Conservation (phyloP, 2,329 filamentous ascomycete species). For the Paraphoma sp. region DNA sequence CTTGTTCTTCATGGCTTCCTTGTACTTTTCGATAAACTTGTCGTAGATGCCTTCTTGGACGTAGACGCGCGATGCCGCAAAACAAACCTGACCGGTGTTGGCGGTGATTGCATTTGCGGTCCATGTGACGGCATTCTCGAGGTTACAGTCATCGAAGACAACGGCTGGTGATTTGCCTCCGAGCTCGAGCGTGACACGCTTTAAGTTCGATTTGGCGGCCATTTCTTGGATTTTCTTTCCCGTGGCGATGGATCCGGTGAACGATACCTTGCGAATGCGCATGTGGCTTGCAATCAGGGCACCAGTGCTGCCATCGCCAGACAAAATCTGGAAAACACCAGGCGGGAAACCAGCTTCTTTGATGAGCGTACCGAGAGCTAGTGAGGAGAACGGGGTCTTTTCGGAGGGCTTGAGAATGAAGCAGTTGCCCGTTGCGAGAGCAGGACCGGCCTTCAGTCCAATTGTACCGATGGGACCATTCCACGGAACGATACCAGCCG, state of each 20-base stretch:
- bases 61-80: constrained; percentile 47
- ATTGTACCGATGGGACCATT: constrained; percentile 50
- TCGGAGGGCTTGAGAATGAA: constrained; percentile 48
- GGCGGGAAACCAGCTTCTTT: constrained; percentile 49
- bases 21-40: constrained; percentile 46
- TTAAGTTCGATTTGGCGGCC: constrained; percentile 51
- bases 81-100: constrained; percentile 50
- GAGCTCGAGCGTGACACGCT: constrained; percentile 53
- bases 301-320: constrained; percentile 47
- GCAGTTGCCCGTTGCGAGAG: constrained; percentile 44
- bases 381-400: constrained; percentile 43
- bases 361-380: constrained; percentile 42
- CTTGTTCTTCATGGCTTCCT: constrained; percentile 40
- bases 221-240: constrained; percentile 51
- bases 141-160: constrained; percentile 53
- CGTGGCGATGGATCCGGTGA: constrained; percentile 50
- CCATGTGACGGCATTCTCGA: constrained; percentile 51
- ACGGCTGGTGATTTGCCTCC: constrained; percentile 54
- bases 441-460: constrained; percentile 46
- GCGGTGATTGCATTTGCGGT: constrained; percentile 44
- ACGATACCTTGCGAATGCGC: constrained; percentile 49
- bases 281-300: constrained; percentile 48
- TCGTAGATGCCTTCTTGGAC: constrained; percentile 49
- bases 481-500: constrained; percentile 52
- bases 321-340: constrained; percentile 51